phyloP scores from a whole-genome alignment of 371 early-diverging fungal genomes.

The Circinella minor region DNA sequence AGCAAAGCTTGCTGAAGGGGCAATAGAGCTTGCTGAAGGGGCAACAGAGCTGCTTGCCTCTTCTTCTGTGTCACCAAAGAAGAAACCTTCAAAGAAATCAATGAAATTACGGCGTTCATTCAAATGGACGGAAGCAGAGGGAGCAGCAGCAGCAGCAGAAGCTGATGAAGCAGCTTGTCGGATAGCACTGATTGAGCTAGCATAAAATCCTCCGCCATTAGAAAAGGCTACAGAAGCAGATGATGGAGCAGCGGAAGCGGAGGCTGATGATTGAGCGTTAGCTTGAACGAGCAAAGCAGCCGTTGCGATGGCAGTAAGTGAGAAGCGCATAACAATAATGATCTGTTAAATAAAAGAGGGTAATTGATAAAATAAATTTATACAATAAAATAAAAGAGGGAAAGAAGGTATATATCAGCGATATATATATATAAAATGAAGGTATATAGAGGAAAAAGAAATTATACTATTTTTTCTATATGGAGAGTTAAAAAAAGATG shows the following conservation, averaged over 20 bases:
- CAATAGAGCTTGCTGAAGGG: neutral
- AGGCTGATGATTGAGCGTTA: slow-evolving; percentile 2
- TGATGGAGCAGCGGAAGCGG: slow-evolving; percentile 3
- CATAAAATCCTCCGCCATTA: neutral
- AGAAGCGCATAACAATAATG: slow-evolving; percentile 18
- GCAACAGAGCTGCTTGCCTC: neutral
- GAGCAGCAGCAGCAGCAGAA: slow-evolving; percentile 13
- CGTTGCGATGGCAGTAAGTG: slow-evolving; percentile 18
- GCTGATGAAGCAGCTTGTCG: slow-evolving; percentile 15
- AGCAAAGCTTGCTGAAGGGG: neutral
- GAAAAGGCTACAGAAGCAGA: neutral
- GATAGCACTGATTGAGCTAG: slow-evolving; percentile 8
- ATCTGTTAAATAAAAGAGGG: neutral
- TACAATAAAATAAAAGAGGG: neutral
- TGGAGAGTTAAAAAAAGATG: too few relatives aligned
- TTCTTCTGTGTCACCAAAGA: slow-evolving; percentile 3
- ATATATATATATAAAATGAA: neutral
- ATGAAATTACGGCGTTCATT: slow-evolving; percentile 13
- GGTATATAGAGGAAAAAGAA: neutral
- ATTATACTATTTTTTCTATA: neutral
- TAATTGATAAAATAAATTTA: neutral
- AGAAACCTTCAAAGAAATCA: slow-evolving; percentile 12
- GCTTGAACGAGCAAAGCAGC: slow-evolving; percentile 11
- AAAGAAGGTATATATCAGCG: neutral
- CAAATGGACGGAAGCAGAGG: slow-evolving; percentile 10